Evolutionary conservation across 352 stramenopile species (phyloP), one percentile per base, ranked within the genome.

Genomic region (Pythium vanterpoolii): DNA sequence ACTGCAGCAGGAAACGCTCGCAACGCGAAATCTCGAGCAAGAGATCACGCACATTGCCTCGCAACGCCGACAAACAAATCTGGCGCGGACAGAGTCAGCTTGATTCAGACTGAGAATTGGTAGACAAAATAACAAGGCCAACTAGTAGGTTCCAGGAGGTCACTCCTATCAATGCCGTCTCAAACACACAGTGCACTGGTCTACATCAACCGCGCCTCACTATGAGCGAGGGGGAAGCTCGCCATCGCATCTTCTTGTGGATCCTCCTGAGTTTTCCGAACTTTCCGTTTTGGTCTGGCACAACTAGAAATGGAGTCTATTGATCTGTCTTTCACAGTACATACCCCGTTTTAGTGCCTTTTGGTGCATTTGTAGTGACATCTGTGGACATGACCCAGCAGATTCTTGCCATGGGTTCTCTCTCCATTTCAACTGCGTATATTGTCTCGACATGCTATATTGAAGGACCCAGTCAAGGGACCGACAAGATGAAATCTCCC

Each of bases 1-100:
- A 24, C 71, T 94, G 4, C 76, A 93, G 45, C 73, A 81, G 40
- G 83, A 93, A 52, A 88, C 80, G 4, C 68, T 87, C 30, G 79
- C 80, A 13, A 90, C 80, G 27, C 73, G 85, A 33, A 79, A 77
- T 26, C 67, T 93, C 23, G 83, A 93, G 52, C 66, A 82, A 46
- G 83, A 90, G 55, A 89, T 90, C 66, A 82, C 73, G 6, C 64
- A 79, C 44, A 86, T 92, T 46, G 83, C 74, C 11, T 72, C 36
- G 0, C 27, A 56, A 7, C 26, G 52, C 10, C 24, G 27, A 1
- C 19, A 46, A 9, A 19, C 28, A 11, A 34, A 18, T 23, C 14
- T 18, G 38, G n/a, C 38, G 10, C 38, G 38, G 6, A 44, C 38
- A 44, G 16, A 44, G n/a, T 23, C 38, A n/a, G 38, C 9, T 23